A percentile compares a stretch with the other conserved stretches of the same genome.
Evolutionary conservation across 225 moss, liverwort and hornwort genomes (phyloP).

Genomic region (Pseudisothecium myosuroides): DNA sequence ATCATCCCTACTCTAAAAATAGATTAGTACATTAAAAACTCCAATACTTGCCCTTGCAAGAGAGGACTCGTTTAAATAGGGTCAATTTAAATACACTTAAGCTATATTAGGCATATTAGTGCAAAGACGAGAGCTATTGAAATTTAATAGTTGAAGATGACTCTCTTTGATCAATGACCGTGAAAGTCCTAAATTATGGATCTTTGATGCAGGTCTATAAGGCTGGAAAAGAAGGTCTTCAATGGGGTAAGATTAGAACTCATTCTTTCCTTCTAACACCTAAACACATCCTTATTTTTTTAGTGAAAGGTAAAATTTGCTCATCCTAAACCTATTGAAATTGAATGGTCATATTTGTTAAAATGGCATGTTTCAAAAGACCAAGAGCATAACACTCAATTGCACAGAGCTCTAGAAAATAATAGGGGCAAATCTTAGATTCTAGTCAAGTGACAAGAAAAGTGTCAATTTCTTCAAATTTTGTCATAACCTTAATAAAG

Average conservation of each 20-base stretch:
- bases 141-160: not conserved
- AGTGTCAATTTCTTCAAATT: not conserved
- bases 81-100: not conserved
- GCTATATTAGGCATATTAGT: fast-evolving
- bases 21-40: not conserved
- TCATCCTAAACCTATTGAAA: too few relatives aligned
- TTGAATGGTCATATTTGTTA: not conserved
- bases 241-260: conserved; percentile 18
- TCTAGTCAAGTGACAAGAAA: not conserved
- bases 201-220: conserved; percentile 18
- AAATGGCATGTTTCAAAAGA: not conserved
- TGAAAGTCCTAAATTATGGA: not conserved
- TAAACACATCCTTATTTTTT: not conserved
- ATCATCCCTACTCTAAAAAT: not conserved
- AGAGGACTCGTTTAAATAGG: not conserved
- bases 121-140: not conserved
- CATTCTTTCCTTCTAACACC: not conserved
- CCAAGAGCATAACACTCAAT: not conserved
- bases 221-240: conserved; percentile 45
- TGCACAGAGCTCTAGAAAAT: not conserved
- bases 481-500: too few relatives aligned
- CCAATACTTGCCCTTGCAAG: fast-evolving
- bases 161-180: not conserved
- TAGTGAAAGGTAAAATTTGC: too few relatives aligned
- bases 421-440: not conserved